Conservation (phyloP, 805 yeast genomes). For the Candida anglica region DNA sequence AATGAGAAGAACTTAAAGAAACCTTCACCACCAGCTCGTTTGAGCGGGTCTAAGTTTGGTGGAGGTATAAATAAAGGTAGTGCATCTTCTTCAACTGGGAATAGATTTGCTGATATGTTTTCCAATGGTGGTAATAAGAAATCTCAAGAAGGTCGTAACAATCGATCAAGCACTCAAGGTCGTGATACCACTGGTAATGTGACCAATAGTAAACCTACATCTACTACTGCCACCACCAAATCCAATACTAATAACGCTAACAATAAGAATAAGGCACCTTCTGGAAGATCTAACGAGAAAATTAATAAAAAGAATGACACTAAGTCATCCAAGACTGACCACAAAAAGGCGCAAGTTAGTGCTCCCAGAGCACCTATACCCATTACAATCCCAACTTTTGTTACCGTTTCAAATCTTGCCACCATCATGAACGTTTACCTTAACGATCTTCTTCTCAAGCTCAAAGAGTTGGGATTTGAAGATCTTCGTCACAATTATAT, state of each 20-base stretch:
- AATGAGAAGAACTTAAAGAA: too few species aligned
- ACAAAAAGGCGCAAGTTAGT: too few species aligned
- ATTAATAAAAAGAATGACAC: conserved; percentile 2
- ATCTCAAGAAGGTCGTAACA: background rate
- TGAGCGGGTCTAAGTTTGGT: too few species aligned
- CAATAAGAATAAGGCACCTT: conserved; percentile 2
- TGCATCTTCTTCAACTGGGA: conserved; percentile 12
- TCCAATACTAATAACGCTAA: conserved; percentile 1
- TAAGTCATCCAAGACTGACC: conserved; percentile 5
- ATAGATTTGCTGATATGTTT: conserved; percentile 31
- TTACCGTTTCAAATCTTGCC: conserved; percentile 77
- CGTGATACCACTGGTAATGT: too few species aligned
- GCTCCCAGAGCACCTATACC: too few species aligned
- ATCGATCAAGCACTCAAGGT: too few species aligned
- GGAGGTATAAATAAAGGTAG: too few species aligned
- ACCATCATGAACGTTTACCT: conserved; percentile 64
- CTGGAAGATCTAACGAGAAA: conserved; percentile 2
- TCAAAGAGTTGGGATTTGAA: conserved; percentile 71
- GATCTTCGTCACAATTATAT: conserved; percentile 70
- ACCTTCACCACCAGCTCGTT: too few species aligned
- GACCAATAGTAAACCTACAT: too few species aligned
- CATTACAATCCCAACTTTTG: conserved; percentile 65
- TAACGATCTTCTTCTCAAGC: conserved; percentile 51
- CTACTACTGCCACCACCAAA: too few species aligned
- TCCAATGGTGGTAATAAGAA: conserved; percentile 4